Base-by-base conservation (phyloP, 192 early-diverging fungal genomes). In the Linnemannia exigua region DNA sequence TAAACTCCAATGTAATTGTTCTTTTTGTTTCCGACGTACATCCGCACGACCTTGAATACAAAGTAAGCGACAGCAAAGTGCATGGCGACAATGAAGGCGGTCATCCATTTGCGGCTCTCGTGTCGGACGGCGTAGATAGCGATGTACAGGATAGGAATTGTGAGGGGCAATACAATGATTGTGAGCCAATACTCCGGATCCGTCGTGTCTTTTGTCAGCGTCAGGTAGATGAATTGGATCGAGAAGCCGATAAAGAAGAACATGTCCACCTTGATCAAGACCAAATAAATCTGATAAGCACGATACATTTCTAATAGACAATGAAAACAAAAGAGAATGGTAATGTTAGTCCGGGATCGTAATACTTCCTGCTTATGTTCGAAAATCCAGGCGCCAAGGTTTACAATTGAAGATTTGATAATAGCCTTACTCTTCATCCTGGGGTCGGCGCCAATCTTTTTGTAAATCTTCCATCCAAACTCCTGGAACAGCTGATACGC, bases 201-300 rank as follows among this genome's bases (percentile, higher is more conserved):
- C 31, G 80, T 54, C 1, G 81, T 52, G 31, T 80, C 74, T 20
- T 91, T 84, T n/a, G 75, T 72, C 28, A 86, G 70, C 3, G 84
- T 80, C 37, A 86, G 35, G 44, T 77, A 86, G 19, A 86, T 79
- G 48, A 86, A 86, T 76, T 96, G 95, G 36, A 95, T 88, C 15
- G 92, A 90, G 77, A 95, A 96, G 17, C 90, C 91, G 8, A 95
- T 61, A 75, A 96, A 96, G 89, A 97, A 97, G 88, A 96, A 97
- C 1, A 96, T 85, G 68, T 96, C 95, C 19, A 96, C 74, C 85
- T 97, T 97, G 50, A 97, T 88, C 19, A 96, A 87, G 73, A 96
- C 88, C 69, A 97, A 79, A 75, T 96, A 96, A 74, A 97, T 92
- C 67, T 96, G 95, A 85, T 96, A 96, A 41, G 90, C 88, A 63